A percentile compares a stretch with the other conserved stretches of the same genome.
These are phyloP conservation scores for Rhododendron mucronatum DNA, from an alignment of 148 eudicot genomes.

Conservation along the genomic window DNA sequence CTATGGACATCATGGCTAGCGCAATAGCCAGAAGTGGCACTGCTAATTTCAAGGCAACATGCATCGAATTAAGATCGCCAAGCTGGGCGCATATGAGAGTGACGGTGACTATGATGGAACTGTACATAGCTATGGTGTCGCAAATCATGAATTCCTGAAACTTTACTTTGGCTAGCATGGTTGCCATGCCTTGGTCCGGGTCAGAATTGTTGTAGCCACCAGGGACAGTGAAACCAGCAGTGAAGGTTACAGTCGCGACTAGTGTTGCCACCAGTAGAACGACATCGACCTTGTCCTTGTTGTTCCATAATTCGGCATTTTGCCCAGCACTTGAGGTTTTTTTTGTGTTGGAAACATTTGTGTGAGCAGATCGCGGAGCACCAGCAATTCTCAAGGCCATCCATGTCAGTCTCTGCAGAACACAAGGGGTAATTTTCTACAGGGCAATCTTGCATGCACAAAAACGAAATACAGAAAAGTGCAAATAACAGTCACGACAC, in stretches of 20 bases:
- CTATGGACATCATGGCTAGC: slow-evolving; percentile 39
- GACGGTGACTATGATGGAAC: slow-evolving; percentile 20
- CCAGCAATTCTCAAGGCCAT: slow-evolving; percentile 9
- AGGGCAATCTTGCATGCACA: background rate
- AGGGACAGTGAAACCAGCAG: background rate
- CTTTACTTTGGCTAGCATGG: background rate
- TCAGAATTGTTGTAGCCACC: background rate
- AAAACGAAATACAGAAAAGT: background rate
- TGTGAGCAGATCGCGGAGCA: slow-evolving; percentile 13
- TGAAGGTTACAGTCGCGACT: slow-evolving; percentile 18
- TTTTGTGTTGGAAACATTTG: background rate
- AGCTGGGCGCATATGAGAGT: slow-evolving; percentile 42
- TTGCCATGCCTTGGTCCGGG: background rate
- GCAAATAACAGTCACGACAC: background rate
- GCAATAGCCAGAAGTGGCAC: slow-evolving; percentile 27
- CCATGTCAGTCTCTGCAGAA: slow-evolving; percentile 21
- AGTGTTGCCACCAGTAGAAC: slow-evolving; percentile 24
- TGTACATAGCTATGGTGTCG: background rate
- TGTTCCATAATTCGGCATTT: slow-evolving; percentile 4
- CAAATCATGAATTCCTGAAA: background rate
- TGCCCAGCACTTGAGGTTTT: background rate
- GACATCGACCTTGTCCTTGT: slow-evolving; percentile 22
- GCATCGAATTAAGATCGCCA: slow-evolving; percentile 25
- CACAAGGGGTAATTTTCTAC: background rate
- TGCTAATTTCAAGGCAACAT: background rate